These are phyloP conservation scores for Fusarium bulbicola DNA, from an alignment of 2,329 filamentous ascomycete species.

Conservation along the genomic window DNA sequence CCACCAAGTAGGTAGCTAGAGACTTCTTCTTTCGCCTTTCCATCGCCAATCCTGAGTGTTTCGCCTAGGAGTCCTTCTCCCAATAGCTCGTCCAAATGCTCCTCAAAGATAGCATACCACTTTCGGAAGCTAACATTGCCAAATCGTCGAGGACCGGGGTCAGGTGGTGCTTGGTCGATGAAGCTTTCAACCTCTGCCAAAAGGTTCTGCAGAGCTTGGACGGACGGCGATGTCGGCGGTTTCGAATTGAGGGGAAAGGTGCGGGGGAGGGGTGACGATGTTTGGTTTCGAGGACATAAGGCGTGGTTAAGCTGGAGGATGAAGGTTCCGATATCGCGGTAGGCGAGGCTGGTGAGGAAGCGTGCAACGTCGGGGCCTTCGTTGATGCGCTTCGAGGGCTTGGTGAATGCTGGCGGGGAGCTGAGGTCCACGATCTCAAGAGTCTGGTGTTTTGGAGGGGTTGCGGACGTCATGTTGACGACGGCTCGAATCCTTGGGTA, in stretches of 20 bases:
- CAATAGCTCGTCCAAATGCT: constrained; percentile 57
- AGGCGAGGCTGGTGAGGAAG: constrained; percentile 84
- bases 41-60: constrained; percentile 44
- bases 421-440: constrained; percentile 61
- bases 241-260: constrained; percentile 57
- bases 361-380: constrained; percentile 81
- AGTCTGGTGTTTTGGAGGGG: constrained; percentile 38
- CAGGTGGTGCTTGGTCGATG: constrained; percentile 82
- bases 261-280: constrained; percentile 40
- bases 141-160: constrained; percentile 86
- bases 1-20: constrained; percentile 81
- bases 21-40: constrained; percentile 72
- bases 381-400: constrained; percentile 83
- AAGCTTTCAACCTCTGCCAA: constrained; percentile 71
- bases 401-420: constrained; percentile 63
- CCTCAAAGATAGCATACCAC: constrained; percentile 78
- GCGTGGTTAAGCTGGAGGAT: constrained; percentile 89
- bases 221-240: constrained; percentile 57
- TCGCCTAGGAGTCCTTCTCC: constrained; percentile 43
- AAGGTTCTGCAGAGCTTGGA: constrained; percentile 72
- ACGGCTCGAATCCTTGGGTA: background rate
- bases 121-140: constrained; percentile 90
- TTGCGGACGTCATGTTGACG: constrained; percentile 34
- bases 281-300: constrained; percentile 75
- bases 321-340: constrained; percentile 87